Evolutionary conservation across 1,139 yeast genomes (phyloP).

Genomic region (Blastobotrys indianensis): DNA sequence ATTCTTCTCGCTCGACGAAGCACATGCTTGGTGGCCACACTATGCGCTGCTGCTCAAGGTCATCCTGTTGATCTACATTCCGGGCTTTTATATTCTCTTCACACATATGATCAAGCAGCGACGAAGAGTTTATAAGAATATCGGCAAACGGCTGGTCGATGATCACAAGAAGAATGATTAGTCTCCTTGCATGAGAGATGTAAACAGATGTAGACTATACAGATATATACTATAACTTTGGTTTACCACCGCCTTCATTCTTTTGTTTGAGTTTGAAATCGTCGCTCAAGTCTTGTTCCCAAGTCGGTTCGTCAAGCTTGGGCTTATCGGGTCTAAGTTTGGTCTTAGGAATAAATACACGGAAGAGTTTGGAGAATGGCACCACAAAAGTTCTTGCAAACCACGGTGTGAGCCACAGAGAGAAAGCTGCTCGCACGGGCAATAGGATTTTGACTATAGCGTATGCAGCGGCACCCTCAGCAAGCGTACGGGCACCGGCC

Average conservation of each 20-base stretch:
- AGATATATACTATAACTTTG: background rate
- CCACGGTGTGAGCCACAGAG: slow-evolving; percentile 59
- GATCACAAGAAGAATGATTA: slow-evolving; percentile 1
- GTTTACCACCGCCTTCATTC: background rate
- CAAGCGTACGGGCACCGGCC: slow-evolving; percentile 52
- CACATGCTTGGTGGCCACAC: slow-evolving; percentile 48
- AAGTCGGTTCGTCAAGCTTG: slow-evolving; percentile 4
- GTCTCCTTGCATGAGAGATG: too few species aligned
- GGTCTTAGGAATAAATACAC: slow-evolving; percentile 9
- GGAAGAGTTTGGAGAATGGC: slow-evolving; percentile 44
- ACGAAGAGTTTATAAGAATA: slow-evolving; percentile 28
- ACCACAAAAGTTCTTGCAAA: slow-evolving; percentile 55
- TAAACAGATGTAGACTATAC: background rate
- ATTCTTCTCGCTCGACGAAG: slow-evolving; percentile 60
- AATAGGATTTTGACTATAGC: slow-evolving; percentile 58
- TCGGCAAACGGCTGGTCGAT: slow-evolving; percentile 26
- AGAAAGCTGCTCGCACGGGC: slow-evolving; percentile 55
- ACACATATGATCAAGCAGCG: slow-evolving; percentile 89
- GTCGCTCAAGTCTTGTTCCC: slow-evolving; percentile 10
- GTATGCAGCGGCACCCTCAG: slow-evolving; percentile 87
- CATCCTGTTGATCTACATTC: slow-evolving; percentile 63
- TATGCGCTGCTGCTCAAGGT: slow-evolving; percentile 52
- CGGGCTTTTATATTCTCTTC: slow-evolving; percentile 81
- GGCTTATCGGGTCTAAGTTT: slow-evolving; percentile 3
- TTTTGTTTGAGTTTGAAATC: background rate